These are phyloP conservation scores for Eudorina sp. DNA, from an alignment of 139 green algal species.

Conservation along the genomic window DNA sequence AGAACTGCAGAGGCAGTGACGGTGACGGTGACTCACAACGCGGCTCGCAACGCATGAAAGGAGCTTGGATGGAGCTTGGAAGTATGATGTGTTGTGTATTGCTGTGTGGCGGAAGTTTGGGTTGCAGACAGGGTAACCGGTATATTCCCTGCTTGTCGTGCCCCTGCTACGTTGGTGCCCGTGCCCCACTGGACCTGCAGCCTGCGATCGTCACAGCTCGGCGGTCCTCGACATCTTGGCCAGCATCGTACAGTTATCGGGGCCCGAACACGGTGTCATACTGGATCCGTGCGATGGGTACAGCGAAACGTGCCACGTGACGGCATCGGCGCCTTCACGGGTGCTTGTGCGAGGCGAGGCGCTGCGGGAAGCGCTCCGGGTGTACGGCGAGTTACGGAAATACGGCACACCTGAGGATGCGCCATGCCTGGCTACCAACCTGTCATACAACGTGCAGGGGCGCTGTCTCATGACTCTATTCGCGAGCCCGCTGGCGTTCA, in stretches of 20 bases:
- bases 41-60: too few species aligned
- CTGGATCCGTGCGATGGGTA: neutral
- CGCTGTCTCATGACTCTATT: neutral
- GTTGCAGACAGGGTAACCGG: too few species aligned
- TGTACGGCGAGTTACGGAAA: neutral
- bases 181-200: too few species aligned
- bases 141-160: too few species aligned
- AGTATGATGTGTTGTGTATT: too few species aligned
- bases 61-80: too few species aligned
- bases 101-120: too few species aligned
- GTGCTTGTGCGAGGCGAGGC: neutral
- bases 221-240: neutral
- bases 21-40: too few species aligned
- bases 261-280: neutral
- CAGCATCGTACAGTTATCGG: neutral
- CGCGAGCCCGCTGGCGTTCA: neutral
- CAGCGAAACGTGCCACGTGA: too few species aligned
- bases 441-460: neutral
- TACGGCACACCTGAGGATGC: neutral
- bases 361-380: neutral
- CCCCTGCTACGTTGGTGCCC: too few species aligned
- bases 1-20: too few species aligned
- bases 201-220: neutral
- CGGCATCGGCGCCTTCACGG: too few species aligned
- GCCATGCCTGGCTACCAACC: neutral